phyloP scores from a whole-genome alignment of 129 eudicot species.

The Saposhnikovia divaricata region DNA sequence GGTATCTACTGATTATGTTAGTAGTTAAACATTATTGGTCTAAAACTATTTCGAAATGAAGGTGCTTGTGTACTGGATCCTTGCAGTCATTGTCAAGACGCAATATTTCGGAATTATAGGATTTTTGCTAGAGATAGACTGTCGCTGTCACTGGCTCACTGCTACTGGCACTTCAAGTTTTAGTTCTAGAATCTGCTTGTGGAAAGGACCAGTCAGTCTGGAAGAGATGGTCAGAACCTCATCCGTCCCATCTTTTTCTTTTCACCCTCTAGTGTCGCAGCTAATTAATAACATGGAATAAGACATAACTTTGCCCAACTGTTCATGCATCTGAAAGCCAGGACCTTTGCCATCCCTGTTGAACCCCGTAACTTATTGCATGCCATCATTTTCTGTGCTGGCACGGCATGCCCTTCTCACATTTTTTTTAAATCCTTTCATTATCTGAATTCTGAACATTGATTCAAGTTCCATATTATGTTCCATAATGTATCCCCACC shows the following conservation, averaged over 20 bases:
- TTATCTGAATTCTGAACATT: neutral
- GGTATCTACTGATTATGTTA: neutral
- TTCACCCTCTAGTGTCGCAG: neutral
- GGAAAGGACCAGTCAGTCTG: neutral
- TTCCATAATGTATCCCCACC: neutral
- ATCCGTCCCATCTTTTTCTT: neutral
- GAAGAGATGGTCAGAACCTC: conserved; percentile 3
- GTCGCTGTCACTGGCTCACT: no score
- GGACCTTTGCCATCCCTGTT: conserved; percentile 8
- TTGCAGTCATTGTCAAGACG: conserved; percentile 7
- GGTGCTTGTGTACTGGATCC: neutral
- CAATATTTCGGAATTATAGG: neutral
- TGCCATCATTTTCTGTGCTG: neutral
- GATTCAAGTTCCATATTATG: neutral
- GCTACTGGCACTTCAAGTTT: neutral
- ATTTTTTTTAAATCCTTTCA: neutral
- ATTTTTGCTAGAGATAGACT: neutral
- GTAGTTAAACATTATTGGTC: neutral
- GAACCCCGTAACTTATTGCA: neutral
- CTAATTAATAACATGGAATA: neutral
- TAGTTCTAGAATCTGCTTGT: conserved; percentile 5
- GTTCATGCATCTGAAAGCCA: conserved; percentile 6
- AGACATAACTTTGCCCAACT: neutral
- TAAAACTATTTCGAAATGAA: neutral
- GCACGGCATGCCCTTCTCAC: conserved; percentile 10